phyloP scores from a whole-genome alignment of 192 early-diverging fungal genomes.

The Linnemannia exigua region DNA sequence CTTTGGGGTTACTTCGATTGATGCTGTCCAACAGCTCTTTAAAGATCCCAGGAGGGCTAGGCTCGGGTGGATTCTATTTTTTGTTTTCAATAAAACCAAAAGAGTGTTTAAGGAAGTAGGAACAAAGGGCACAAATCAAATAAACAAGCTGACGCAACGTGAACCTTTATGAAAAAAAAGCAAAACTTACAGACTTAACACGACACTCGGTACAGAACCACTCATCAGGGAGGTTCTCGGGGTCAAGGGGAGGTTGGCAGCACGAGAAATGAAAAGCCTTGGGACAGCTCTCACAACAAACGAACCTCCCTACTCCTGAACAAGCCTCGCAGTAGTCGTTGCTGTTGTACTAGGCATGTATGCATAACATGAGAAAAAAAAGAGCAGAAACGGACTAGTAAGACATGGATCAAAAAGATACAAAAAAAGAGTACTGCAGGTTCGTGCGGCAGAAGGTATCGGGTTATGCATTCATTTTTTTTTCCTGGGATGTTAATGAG shows the following conservation, averaged over 20 bases:
- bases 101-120: no score
- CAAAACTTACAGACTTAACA: background rate
- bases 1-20: slow-evolving; percentile 40
- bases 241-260: slow-evolving; percentile 58
- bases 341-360: slow-evolving; percentile 30
- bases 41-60: slow-evolving; percentile 35
- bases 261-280: slow-evolving; percentile 62
- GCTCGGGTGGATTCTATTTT: slow-evolving; percentile 15
- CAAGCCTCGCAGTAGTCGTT: slow-evolving; percentile 60
- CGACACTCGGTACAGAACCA: slow-evolving; percentile 61
- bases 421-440: no score
- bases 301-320: slow-evolving; percentile 44
- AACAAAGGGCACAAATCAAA: no score
- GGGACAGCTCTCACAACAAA: slow-evolving; percentile 63
- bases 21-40: slow-evolving; percentile 46
- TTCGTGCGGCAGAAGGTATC: no score
- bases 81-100: no score
- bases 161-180: no score
- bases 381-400: background rate
- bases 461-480: no score
- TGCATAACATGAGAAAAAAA: background rate
- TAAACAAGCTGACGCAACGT: background rate
- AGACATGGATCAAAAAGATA: background rate
- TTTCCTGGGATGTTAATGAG: no score
- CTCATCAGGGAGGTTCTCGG: slow-evolving; percentile 37